Evolutionary conservation across 2,329 filamentous ascomycete species (phyloP), one percentile per base, ranked within the genome.

Genomic region (Nothopassalora personata): DNA sequence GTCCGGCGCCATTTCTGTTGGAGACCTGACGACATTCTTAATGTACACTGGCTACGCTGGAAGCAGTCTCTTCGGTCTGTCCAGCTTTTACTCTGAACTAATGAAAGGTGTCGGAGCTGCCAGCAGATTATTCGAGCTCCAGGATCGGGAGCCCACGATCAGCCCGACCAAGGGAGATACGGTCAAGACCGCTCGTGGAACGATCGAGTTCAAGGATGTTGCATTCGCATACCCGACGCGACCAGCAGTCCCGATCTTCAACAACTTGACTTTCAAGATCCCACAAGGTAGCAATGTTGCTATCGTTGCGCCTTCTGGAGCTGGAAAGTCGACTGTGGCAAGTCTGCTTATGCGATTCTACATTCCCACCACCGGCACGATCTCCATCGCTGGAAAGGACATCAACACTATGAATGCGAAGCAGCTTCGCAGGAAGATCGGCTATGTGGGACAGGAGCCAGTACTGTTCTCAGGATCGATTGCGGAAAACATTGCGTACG

Each of bases 21-120:
- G 94, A 67, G 93, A 99, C 65, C 77, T 99, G 47, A 95, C 94
- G 1, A 96, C 91, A 0, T 99, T 99, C 76, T 83, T 99, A 78
- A 97, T 99, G 93, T 99, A 97, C 75, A 96, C 92, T 3, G 93
- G 90, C 3, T 97, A 87, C 67, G 86, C 86, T 55, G 86, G 86
- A 18, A 94, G 90, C 52, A 96, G 90, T 75, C 83, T 99, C 64
- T 96, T 97, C 67, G 94, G 94, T 4, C 80, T 99, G 1, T 96
- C 91, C 4, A 91, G 90, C 58, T 99, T 99, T 77, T 99, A 97
- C 75, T 96, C 92, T 0, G 94, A 99, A 73, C 81, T 99, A 62
- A 99, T 99, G 94, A 99, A 99, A 75, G 95, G 95, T 46, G 93
- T 96, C 4, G 94, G 95, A 69, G 94, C 94, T 46, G 94, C 94